Conservation (phyloP, 2,329 filamentous ascomycete species). For the Plenodomus biglobosus region DNA sequence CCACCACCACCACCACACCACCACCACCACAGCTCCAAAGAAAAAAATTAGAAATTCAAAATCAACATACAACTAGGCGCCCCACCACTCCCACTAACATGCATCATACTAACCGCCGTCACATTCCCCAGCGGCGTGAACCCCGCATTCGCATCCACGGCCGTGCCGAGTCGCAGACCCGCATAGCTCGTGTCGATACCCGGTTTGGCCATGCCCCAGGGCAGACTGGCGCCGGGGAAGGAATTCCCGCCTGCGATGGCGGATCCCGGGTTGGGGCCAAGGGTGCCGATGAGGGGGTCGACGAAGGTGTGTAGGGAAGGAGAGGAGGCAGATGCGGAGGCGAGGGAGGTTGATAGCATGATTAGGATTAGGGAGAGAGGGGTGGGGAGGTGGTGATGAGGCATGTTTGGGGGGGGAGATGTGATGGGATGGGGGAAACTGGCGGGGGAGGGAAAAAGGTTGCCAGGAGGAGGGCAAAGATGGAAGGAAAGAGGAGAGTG, state of each 20-base stretch:
- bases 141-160: conserved; percentile 28
- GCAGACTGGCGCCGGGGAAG: conserved; percentile 28
- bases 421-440: no score
- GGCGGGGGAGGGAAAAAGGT: no score
- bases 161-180: conserved; percentile 12
- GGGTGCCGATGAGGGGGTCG: conserved; percentile 47
- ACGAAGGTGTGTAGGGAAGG: conserved; percentile 18
- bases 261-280: conserved; percentile 40
- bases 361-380: no score
- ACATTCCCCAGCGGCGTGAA: conserved; percentile 36
- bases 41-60: no score
- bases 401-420: no score
- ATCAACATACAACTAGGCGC: conserved; percentile 15
- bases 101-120: conserved; percentile 32
- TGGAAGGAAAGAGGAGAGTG: no score
- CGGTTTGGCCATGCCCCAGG: conserved; percentile 32
- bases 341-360: no score
- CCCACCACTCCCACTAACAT: conserved; percentile 24
- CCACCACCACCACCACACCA: no score
- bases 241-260: conserved; percentile 27
- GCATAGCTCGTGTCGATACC: conserved; percentile 30
- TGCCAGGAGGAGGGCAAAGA: no score
- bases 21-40: no score
- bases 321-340: no score
- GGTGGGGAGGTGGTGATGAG: no score